Conservation (phyloP, 805 yeast species). For the Lachancea waltii region DNA sequence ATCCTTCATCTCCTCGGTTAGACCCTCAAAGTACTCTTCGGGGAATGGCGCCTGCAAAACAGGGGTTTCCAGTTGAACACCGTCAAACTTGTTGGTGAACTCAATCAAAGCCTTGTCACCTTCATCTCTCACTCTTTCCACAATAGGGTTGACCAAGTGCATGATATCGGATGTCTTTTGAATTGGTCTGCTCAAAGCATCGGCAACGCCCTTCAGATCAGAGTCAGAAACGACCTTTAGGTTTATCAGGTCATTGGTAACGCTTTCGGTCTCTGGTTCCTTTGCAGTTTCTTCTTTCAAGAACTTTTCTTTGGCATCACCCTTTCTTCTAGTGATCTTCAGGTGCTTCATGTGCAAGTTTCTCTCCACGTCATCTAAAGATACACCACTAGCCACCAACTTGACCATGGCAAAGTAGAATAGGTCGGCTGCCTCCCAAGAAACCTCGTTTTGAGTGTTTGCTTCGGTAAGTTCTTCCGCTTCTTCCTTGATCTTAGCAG, state of each 20-base stretch:
- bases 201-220: constrained; percentile 39
- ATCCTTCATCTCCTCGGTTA: constrained; percentile 64
- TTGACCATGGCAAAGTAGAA: constrained; percentile 70
- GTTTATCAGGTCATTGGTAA: constrained; percentile 17
- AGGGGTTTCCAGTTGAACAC: constrained; percentile 64
- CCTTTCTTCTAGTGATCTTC: constrained; percentile 88
- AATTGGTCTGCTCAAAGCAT: constrained; percentile 85
- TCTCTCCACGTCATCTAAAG: constrained; percentile 71
- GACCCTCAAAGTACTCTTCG: constrained; percentile 60
- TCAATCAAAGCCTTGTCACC: constrained; percentile 91
- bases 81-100: constrained; percentile 85
- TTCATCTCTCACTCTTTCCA: constrained; percentile 61
- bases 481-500: constrained; percentile 90
- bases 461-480: constrained; percentile 95
- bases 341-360: constrained; percentile 77
- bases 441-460: constrained; percentile 53
- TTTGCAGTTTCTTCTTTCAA: constrained; percentile 30
- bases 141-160: constrained; percentile 87
- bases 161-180: constrained; percentile 89
- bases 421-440: constrained; percentile 98
- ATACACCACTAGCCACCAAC: constrained; percentile 70
- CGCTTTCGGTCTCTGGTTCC: constrained; percentile 17
- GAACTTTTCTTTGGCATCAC: constrained; percentile 89
- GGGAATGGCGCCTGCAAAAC: constrained; percentile 86
- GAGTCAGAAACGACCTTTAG: constrained; percentile 23